Evolutionary conservation across 441 rosid species (phyloP).

Genomic region (Populus hybrid): DNA sequence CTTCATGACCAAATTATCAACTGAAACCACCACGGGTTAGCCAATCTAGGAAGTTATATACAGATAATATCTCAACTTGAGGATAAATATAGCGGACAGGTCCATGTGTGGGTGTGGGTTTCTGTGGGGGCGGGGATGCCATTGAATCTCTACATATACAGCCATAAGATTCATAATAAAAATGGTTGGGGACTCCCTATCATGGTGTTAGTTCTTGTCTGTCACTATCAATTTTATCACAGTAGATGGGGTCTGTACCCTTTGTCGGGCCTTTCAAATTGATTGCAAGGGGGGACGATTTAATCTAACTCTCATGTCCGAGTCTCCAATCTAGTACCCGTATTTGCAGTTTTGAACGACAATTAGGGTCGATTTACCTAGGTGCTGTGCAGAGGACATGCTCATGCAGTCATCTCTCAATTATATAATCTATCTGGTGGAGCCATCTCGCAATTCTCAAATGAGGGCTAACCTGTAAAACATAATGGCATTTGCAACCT

Average conservation of each 20-base stretch:
- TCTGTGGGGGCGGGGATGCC: neutral
- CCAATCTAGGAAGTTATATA: neutral
- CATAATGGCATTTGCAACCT: too few species aligned
- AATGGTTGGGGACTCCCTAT: conserved; percentile 5
- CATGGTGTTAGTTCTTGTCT: conserved; percentile 32
- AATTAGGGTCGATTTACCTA: too few species aligned
- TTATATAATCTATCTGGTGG: neutral
- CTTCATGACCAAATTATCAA: neutral
- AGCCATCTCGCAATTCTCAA: too few species aligned
- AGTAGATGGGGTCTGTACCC: conserved; percentile 17
- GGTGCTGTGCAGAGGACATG: too few species aligned
- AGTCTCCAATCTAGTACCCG: too few species aligned
- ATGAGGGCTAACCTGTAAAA: too few species aligned
- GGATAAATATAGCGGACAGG: conserved; percentile 16
- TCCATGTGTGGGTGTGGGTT: conserved; percentile 17
- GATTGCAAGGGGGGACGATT: conserved; percentile 30
- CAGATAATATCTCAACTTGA: neutral
- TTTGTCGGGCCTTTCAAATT: conserved; percentile 14
- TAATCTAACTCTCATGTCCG: neutral
- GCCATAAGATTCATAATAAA: neutral
- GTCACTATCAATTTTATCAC: conserved; percentile 27
- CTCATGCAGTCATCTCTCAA: too few species aligned
- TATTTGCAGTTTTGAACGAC: conserved; percentile 12
- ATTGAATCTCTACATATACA: neutral
- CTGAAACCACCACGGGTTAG: neutral